Conservation (phyloP, 805 yeast species). For the Yamadazyma endophytica region DNA sequence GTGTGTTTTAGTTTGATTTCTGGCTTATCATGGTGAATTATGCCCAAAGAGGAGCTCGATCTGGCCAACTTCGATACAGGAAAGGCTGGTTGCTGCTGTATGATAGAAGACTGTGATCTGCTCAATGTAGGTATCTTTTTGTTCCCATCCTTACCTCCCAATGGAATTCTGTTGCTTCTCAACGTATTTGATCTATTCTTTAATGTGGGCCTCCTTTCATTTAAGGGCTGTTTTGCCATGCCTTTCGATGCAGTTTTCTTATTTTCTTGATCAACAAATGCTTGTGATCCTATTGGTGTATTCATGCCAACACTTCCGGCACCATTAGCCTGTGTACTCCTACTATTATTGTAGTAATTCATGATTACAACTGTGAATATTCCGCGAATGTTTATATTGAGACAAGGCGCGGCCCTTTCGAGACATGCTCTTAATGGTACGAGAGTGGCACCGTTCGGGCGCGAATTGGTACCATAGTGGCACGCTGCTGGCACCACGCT, state of each 20-base stretch:
- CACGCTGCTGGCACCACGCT: background rate
- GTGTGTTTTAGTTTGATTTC: slow-evolving; percentile 4
- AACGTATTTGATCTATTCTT: background rate
- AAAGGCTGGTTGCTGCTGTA: background rate
- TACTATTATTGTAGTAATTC: no score
- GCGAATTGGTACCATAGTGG: background rate
- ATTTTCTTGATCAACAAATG: slow-evolving; percentile 5
- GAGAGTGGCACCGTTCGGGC: background rate
- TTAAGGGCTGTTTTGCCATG: background rate
- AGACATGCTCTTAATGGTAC: background rate
- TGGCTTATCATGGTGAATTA: slow-evolving; percentile 14
- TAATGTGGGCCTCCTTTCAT: background rate
- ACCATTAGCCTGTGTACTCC: background rate
- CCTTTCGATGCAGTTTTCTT: background rate
- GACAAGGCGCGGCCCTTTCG: background rate
- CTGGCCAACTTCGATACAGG: slow-evolving; percentile 25
- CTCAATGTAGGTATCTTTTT: slow-evolving; percentile 21
- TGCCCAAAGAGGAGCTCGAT: slow-evolving; percentile 36
- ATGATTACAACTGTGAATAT: background rate
- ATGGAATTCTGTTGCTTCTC: slow-evolving; percentile 23
- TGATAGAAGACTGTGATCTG: slow-evolving; percentile 24
- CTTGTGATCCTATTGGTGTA: background rate
- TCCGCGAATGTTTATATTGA: background rate
- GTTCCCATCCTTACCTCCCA: slow-evolving; percentile 39
- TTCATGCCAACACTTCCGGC: background rate